phyloP scores from a whole-genome alignment of 2,329 filamentous ascomycete genomes.

The Diaporthe destruens region DNA sequence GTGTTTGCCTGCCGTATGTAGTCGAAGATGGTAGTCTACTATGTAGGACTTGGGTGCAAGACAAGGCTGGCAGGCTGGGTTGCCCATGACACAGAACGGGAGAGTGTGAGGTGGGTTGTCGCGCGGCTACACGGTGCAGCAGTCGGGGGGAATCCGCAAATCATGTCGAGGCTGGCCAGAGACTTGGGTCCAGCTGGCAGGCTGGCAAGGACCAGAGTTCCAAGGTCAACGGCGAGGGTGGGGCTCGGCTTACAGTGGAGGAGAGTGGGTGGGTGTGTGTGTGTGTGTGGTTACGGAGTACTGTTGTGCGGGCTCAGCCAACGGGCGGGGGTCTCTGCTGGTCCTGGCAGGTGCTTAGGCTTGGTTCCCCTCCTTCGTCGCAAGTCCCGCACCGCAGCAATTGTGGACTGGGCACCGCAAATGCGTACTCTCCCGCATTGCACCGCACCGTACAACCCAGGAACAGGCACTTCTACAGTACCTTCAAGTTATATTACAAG shows the following conservation, averaged over 20 bases:
- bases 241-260: conserved; percentile 32
- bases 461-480: not conserved
- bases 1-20: not conserved
- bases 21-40: too few species aligned
- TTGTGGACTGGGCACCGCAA: conserved; percentile 32
- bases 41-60: not conserved
- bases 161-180: conserved; percentile 31
- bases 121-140: conserved; percentile 36
- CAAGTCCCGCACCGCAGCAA: conserved; percentile 30
- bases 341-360: not conserved
- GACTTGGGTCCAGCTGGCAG: conserved; percentile 28
- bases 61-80: conserved; percentile 19
- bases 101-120: conserved; percentile 28
- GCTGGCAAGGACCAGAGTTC: conserved; percentile 14
- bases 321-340: conserved; percentile 20
- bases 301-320: conserved; percentile 24
- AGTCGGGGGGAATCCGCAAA: conserved; percentile 33
- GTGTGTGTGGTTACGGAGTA: conserved; percentile 7
- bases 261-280: not conserved
- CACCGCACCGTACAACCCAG: conserved; percentile 1
- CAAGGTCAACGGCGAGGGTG: conserved; percentile 14
- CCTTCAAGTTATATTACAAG: conserved; percentile 31
- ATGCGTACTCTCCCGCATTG: conserved; percentile 10
- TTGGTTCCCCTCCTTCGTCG: conserved; percentile 31
- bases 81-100: not conserved